Conservation (phyloP, 2,329 filamentous ascomycete genomes). For the Aspergillus viridinutans region DNA sequence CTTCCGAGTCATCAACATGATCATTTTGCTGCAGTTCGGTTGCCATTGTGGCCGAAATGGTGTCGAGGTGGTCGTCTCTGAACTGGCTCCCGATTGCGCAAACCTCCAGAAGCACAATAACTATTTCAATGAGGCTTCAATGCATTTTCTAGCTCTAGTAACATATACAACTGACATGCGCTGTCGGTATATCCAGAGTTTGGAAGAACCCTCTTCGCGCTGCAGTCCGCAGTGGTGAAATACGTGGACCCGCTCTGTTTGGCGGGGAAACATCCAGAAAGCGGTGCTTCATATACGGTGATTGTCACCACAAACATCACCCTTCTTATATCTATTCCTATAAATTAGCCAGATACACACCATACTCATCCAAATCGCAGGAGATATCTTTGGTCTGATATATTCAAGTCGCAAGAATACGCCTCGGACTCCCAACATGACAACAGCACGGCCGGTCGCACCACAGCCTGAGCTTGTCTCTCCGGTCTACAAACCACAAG, state of each 20-base stretch:
- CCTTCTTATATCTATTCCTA: neutral
- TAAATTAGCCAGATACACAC: neutral
- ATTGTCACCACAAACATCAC: neutral
- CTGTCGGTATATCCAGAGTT: neutral
- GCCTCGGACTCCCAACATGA: conserved; percentile 7
- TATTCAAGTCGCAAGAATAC: neutral
- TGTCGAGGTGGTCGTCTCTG: neutral
- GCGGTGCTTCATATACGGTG: no score
- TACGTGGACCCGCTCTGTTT: conserved; percentile 10
- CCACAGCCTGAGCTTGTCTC: conserved; percentile 16
- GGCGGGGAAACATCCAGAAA: conserved; percentile 10
- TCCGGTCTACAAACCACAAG: conserved; percentile 41
- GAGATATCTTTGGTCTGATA: neutral
- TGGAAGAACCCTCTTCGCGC: neutral
- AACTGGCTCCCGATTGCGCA: neutral
- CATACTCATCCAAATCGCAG: neutral
- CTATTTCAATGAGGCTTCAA: neutral
- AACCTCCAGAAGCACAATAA: neutral
- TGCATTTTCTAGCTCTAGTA: neutral
- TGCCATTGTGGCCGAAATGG: conserved; percentile 2
- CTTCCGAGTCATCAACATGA: conserved; percentile 13
- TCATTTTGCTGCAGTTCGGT: conserved; percentile 8
- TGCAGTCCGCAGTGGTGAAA: neutral
- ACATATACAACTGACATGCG: neutral
- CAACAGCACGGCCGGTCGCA: conserved; percentile 7